These are phyloP conservation scores for Hippophae rhamnoides DNA, from an alignment of 306 rosid genomes.

Conservation along the genomic window DNA sequence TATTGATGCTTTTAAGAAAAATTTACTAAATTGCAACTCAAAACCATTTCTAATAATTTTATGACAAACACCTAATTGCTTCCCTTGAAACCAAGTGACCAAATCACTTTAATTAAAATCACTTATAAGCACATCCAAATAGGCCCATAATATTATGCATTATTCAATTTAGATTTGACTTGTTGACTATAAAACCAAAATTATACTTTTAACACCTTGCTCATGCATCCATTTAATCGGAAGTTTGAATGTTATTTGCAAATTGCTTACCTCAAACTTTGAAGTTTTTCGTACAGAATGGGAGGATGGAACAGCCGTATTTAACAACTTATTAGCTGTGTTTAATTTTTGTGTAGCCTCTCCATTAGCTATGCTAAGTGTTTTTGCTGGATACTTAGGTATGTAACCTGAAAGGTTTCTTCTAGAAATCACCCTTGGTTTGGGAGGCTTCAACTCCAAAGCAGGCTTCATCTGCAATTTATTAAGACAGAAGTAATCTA, in stretches of 20 bases:
- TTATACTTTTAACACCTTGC: too few species aligned
- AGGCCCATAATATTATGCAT: too few species aligned
- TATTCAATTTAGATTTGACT: too few species aligned
- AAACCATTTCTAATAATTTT: too few species aligned
- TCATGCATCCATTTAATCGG: too few species aligned
- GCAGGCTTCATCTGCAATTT: slow-evolving; percentile 25
- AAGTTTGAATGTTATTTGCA: background rate
- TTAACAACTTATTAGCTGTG: slow-evolving; percentile 23
- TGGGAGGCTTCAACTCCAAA: slow-evolving; percentile 25
- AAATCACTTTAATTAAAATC: too few species aligned
- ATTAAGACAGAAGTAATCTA: slow-evolving; percentile 4
- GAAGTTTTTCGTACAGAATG: slow-evolving; percentile 20
- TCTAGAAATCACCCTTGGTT: slow-evolving; percentile 16
- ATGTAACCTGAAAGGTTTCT: slow-evolving; percentile 21
- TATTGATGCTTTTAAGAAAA: too few species aligned
- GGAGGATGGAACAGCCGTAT: slow-evolving; percentile 18
- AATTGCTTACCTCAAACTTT: slow-evolving; percentile 37
- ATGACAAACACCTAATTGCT: too few species aligned
- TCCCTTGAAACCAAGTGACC: too few species aligned
- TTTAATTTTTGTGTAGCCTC: slow-evolving; percentile 27
- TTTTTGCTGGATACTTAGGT: slow-evolving; percentile 22
- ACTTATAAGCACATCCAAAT: too few species aligned
- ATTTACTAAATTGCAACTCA: too few species aligned
- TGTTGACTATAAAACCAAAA: too few species aligned
- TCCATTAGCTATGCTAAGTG: slow-evolving; percentile 19